Base-by-base conservation (phyloP, 768 basidiomycete genomes). In the Podaxis pistillaris region DNA sequence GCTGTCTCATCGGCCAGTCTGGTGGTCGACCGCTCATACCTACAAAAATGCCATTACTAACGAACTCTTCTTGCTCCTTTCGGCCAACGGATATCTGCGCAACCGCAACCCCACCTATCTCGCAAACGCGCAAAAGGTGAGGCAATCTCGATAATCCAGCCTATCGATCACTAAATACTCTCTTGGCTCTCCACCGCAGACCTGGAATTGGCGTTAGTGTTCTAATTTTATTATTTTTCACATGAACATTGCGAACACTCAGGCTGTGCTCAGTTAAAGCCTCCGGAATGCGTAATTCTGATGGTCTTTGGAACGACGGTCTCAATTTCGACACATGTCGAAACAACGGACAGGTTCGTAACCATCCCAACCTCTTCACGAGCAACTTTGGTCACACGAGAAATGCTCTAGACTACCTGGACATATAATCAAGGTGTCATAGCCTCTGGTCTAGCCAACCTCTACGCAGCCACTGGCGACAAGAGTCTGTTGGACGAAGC, bases 21-120 rank as follows among this genome's bases (percentile, higher is more conserved):
- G 83, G 83, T 86, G 84, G 85, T 82, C 81, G 8, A 76, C 76
- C 15, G 83, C 74, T 19, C 80, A 81, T 65, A 79, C 76, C 0
- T 86, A 86, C 74, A 86, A 86, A 73, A 85, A 86, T 58, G 83
- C 84, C 9, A 79, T 86, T 62, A 86, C 84, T n/a, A 86, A 86
- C 65, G 76, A 85, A 60, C 75, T 86, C 9, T 86, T 84, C 72
- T 72, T 86, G 15, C 70, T 80, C 37, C 75, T 78, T 5, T 85
- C 84, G 2, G 83, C 84, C 2, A 64, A 71, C 30, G 84, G 80
- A 7, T 84, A 79, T 65, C 65, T 79, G 37, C 73, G 80, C 38
- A 75, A 70, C 41, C 59, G 70, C 1, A 75, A 77, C 47, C 66
- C 71, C 26, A 70, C 73, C 0, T 86, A 79, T 66, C 76, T 85